Percentiles rank a stretch among this genome's conserved stretches.
Evolutionary conservation across 352 stramenopile species (phyloP).

Genomic region (Hyaloperonospora arabidopsidis): DNA sequence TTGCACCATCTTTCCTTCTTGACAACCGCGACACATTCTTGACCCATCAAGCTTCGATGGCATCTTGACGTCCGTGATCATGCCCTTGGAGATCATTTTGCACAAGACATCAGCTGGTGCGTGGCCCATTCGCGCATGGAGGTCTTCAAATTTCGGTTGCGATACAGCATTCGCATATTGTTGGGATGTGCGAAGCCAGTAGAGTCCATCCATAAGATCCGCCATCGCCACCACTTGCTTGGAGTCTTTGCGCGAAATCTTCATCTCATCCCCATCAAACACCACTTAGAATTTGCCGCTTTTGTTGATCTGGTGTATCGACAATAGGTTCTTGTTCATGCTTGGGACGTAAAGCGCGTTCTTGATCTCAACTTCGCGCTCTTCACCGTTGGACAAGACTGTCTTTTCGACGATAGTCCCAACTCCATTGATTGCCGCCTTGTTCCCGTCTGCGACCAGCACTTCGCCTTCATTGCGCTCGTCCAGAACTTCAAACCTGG

Average conservation of each 20-base stretch:
- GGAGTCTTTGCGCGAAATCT: too few species aligned
- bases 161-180: too few species aligned
- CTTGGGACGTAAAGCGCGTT: conserved; percentile 11
- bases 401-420: conserved; percentile 4
- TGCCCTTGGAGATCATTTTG: too few species aligned
- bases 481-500: neutral
- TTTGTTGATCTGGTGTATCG: neutral
- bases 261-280: too few species aligned
- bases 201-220: too few species aligned
- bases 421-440: neutral
- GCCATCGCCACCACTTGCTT: too few species aligned
- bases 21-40: neutral
- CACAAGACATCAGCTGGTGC: neutral
- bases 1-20: neutral
- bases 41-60: neutral
- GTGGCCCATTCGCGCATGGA: neutral
- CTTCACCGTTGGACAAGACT: conserved; percentile 6
- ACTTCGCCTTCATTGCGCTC: neutral
- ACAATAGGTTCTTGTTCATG: conserved; percentile 4
- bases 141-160: neutral
- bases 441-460: conserved; percentile 1
- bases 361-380: conserved; percentile 12
- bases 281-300: too few species aligned
- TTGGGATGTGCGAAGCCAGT: too few species aligned
- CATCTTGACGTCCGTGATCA: neutral